A percentile compares a stretch with the other conserved stretches of the same genome.
These are phyloP conservation scores for Saccharomycopsis sp. DNA, from an alignment of 805 yeast genomes.

Conservation along the genomic window DNA sequence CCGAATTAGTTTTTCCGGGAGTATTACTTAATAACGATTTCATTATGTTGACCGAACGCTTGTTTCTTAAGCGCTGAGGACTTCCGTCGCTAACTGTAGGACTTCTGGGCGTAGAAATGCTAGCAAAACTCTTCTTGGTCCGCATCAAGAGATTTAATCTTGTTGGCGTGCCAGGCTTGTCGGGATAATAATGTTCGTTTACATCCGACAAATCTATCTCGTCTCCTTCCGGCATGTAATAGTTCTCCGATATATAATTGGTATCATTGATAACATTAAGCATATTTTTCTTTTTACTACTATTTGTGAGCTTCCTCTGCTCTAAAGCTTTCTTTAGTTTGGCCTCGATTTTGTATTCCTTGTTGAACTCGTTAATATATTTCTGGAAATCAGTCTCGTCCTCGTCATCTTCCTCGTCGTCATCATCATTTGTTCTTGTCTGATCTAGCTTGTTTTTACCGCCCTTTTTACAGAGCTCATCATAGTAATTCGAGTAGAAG, in stretches of 20 bases:
- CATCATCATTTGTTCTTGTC: background rate
- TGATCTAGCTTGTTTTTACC: background rate
- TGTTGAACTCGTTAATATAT: slow-evolving; percentile 16
- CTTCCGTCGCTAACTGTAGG: background rate
- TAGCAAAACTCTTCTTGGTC: slow-evolving; percentile 10
- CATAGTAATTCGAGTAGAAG: slow-evolving; percentile 15
- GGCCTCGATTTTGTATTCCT: slow-evolving; percentile 13
- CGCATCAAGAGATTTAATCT: background rate
- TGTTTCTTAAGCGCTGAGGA: background rate
- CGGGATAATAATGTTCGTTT: background rate
- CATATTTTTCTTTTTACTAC: background rate
- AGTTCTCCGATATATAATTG: slow-evolving; percentile 5
- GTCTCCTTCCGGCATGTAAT: slow-evolving; percentile 7
- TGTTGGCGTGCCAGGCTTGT: background rate
- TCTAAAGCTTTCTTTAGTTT: slow-evolving; percentile 6
- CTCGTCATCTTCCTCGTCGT: slow-evolving; percentile 2
- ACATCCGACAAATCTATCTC: background rate
- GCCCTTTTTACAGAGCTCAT: slow-evolving; percentile 1
- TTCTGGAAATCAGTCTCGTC: slow-evolving; percentile 17
- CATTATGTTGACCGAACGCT: background rate
- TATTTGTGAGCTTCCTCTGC: background rate
- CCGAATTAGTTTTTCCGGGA: background rate
- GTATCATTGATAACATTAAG: slow-evolving; percentile 8
- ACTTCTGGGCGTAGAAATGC: background rate
- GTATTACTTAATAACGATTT: background rate